Base-by-base conservation (phyloP, 306 rosid genomes). In the Pyrus bretschneideri region DNA sequence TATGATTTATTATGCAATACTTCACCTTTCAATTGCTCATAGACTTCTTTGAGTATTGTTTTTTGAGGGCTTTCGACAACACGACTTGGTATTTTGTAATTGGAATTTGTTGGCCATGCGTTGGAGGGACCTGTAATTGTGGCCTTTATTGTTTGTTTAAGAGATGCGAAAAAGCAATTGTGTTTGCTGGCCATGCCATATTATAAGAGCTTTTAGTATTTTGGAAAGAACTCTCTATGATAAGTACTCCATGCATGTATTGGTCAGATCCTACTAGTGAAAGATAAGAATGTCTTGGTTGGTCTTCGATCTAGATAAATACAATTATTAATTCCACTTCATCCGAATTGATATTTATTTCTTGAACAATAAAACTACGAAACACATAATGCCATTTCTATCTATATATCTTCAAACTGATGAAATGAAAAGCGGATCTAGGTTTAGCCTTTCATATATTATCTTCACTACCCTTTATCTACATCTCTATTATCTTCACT, bases 11-110 rank as follows among this genome's bases (percentile, higher is more conserved):
- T 63, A 31, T 6, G 6, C 30, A 52, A 51, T 9, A 4, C 33
- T 51, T 81, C 83, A 59, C 91, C 87, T 69, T 85, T 83, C 87
- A 79, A 11, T 22, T 45, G 18, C 73, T 44, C 86, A 61, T 78
- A 85, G 84, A 71, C 87, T 57, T 46, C 66, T 77, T 72, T 52
- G 75, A 15, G 63, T 40, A 30, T 76, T 82, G 31, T 65, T 49
- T 23, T n/a, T 5, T 23, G 1, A 51, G 25, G 65, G 55, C 17
- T 52, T 63, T 35, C 45, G 59, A 66, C 73, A 71, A 59, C 67
- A n/a, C 31, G 68, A 78, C 70, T 62, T 55, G 73, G 70, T 80
- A 62, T 15, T n/a, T 21, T 67, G 55, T 45, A 11, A 75, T 46
- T 77, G 25, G 38, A 40, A 49, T 49, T 49, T 4, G 55, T 49